phyloP scores from a whole-genome alignment of 306 rosid genomes.

The Heteromeles arbutifolia region DNA sequence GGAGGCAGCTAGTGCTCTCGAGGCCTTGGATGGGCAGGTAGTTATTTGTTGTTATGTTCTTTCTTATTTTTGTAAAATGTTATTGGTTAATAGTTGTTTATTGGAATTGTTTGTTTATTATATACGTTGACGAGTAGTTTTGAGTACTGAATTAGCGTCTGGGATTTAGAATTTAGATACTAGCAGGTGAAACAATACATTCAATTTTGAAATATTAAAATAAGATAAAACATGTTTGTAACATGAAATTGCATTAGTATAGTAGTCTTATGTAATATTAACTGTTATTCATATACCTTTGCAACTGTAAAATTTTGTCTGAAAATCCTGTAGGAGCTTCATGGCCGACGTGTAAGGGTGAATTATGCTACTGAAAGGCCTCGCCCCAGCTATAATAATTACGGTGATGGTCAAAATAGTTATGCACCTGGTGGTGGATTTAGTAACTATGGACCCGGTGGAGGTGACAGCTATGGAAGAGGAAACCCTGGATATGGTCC shows the following conservation, averaged over 20 bases:
- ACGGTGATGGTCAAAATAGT: constrained; percentile 32
- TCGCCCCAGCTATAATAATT: constrained; percentile 23
- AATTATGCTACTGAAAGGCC: constrained; percentile 76
- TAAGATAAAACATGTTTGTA: background rate
- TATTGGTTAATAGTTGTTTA: background rate
- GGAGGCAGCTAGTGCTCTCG: constrained; percentile 85
- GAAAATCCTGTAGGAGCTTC: constrained; percentile 56
- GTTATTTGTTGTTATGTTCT: background rate
- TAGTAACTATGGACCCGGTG: background rate
- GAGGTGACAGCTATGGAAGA: constrained; percentile 22
- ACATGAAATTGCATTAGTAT: background rate
- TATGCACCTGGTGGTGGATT: constrained; percentile 15
- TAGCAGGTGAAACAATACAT: background rate
- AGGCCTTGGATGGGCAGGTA: constrained; percentile 90
- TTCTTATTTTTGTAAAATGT: background rate
- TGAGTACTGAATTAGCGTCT: no score
- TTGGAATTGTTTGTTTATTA: background rate
- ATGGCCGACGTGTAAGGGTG: constrained; percentile 75
- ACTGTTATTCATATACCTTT: background rate
- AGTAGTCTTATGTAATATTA: background rate
- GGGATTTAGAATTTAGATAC: no score
- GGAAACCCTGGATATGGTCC: constrained; percentile 17
- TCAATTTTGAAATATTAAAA: background rate
- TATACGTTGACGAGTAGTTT: no score
- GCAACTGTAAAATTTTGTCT: background rate